phyloP scores from a whole-genome alignment of 164 flowering plant species.

The Malania oleifera region DNA sequence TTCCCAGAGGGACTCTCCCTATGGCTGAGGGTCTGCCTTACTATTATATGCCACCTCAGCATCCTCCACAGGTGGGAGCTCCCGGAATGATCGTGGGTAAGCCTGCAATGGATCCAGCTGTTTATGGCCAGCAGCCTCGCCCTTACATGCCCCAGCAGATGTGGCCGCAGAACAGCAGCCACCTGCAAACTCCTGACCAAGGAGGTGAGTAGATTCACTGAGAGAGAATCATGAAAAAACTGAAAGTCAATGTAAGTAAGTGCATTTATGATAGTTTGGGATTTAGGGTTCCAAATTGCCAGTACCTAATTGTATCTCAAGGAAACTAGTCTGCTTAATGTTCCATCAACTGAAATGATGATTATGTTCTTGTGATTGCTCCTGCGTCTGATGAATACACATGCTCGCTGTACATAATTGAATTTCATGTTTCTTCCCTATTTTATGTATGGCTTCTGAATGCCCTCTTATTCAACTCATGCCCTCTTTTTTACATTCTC shows the following conservation, averaged over 20 bases:
- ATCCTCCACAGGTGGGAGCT: slow-evolving; percentile 41
- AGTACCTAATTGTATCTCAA: too few species aligned
- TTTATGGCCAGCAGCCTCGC: slow-evolving; percentile 53
- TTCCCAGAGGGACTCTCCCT: slow-evolving; percentile 46
- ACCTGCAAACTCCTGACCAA: slow-evolving; percentile 34
- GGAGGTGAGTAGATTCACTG: neutral
- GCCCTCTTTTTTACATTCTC: too few species aligned
- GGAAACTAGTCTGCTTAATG: too few species aligned
- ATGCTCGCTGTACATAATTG: too few species aligned
- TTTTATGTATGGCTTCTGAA: too few species aligned
- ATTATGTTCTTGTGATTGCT: too few species aligned
- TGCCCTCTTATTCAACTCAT: too few species aligned
- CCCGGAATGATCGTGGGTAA: slow-evolving; percentile 55
- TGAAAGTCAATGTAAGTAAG: too few species aligned
- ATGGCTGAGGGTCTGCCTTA: slow-evolving; percentile 54
- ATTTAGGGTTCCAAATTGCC: neutral
- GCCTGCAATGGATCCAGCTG: slow-evolving; percentile 47
- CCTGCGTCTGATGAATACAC: too few species aligned
- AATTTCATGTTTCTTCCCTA: too few species aligned
- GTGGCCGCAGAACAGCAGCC: slow-evolving; percentile 54
- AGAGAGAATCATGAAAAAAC: neutral
- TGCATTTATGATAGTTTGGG: neutral
- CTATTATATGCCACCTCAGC: slow-evolving; percentile 52
- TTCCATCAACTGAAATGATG: too few species aligned
- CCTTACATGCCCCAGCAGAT: slow-evolving; percentile 45